A percentile compares a stretch with the other conserved stretches of the same genome.
Conservation (phyloP, 1,284 basidiomycete genomes). For the Apiotrichum akiyoshidainum region DNA sequence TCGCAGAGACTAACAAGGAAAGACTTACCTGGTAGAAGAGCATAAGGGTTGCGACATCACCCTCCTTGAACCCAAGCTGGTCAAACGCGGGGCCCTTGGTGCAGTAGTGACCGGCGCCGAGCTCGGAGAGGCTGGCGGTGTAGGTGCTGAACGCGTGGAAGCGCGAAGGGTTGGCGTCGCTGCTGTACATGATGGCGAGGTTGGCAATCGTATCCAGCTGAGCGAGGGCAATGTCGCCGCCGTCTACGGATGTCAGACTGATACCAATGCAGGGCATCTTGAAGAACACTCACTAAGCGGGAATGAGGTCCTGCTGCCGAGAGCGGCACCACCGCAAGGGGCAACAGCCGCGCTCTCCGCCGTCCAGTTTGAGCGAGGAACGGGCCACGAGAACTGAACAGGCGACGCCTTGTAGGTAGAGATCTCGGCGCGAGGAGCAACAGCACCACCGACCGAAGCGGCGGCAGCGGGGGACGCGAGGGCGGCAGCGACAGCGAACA, state of each 20-base stretch:
- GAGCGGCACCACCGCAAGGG: constrained; percentile 27
- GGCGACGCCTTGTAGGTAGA: constrained; percentile 22
- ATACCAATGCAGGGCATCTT: too few relatives aligned
- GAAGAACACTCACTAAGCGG: constrained; percentile 12
- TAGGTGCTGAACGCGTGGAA: constrained; percentile 35
- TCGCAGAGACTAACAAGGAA: too few relatives aligned
- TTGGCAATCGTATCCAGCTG: constrained; percentile 17
- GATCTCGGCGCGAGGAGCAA: not conserved
- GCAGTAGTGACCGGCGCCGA: constrained; percentile 34
- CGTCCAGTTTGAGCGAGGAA: constrained; percentile 21
- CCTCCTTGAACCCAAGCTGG: constrained; percentile 25
- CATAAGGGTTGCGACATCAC: constrained; percentile 32
- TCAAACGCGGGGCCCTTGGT: constrained; percentile 32
- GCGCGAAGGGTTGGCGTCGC: constrained; percentile 22
- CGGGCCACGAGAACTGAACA: constrained; percentile 22
- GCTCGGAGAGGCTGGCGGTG: constrained; percentile 23
- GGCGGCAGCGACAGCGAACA: not conserved
- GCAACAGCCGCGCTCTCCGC: constrained; percentile 20
- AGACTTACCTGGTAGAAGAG: constrained; percentile 25
- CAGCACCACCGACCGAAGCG: not conserved
- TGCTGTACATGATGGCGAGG: constrained; percentile 27
- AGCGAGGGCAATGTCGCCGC: constrained; percentile 27
- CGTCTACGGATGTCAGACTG: not conserved
- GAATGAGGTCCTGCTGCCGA: constrained; percentile 15
- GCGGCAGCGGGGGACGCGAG: not conserved